Evolutionary conservation across 163 green algal genomes (phyloP), one percentile per base, ranked within the genome.

Genomic region (Scenedesmus sp.): DNA sequence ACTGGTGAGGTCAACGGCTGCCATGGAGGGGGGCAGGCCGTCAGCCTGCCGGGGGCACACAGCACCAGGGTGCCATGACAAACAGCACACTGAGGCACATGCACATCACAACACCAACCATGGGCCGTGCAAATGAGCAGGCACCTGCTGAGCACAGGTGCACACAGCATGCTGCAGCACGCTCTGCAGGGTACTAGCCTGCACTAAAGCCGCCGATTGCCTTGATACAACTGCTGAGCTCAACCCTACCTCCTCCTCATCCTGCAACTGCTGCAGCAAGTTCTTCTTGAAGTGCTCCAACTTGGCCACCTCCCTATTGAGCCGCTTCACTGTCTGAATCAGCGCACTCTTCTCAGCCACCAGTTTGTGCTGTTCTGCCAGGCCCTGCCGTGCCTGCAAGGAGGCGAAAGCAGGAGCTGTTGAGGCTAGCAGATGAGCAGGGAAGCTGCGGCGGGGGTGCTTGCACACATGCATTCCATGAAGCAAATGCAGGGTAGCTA

Each of bases 271-370:
- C 82, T 97, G 93, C 78, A 98, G 83, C 83, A 98, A 90, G 92
- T 95, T 97, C 44, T 92, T 91, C 90, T 97, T 97, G 94, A 98
- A 97, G 35, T 90, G 89, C 76, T 97, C 94, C 70, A 98, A 93
- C 84, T 94, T 95, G 1, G 95, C 93, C 15, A 97, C 91, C 51
- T 97, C 95, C 30, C 93, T 85, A 89, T 97, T 96, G 80, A 97
- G 93, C 87, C 94, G 94, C 68, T 96, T 95, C 1, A 98, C 94
- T 22, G 94, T 95, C 73, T 93, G 92, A 86, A 96, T 95, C n/a
- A 97, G 93, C 0, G 93, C 94, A 7, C 79, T 83, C 89, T 97
- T 97, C 79, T 98, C 96, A 35, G 83, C 90, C 33, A 91, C 82
- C 49, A 97, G 92, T 90, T 94, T 91, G 78, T 94, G 93, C 43